Percentiles rank a stretch among this genome's conserved stretches.
Evolutionary conservation across 192 early-diverging fungal genomes (phyloP).

Genomic region (Entomortierella beljakovae): DNA sequence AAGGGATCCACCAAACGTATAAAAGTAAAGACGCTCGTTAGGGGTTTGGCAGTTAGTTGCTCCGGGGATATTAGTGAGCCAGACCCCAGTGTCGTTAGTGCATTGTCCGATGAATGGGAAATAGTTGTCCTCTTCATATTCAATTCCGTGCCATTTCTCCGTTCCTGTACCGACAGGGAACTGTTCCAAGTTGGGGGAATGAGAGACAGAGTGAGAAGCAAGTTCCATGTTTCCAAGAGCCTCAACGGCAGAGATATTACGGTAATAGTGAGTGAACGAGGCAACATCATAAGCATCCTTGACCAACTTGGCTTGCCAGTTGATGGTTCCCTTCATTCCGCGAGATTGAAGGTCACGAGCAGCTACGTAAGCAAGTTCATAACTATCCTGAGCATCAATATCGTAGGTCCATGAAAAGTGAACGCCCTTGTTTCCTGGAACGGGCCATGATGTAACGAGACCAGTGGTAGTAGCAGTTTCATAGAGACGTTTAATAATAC

Average conservation of each 20-base stretch:
- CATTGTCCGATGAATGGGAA: conserved; percentile 47
- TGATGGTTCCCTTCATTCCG: conserved; percentile 24
- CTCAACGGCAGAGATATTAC: conserved; percentile 27
- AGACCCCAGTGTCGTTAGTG: conserved; percentile 14
- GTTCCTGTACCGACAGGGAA: conserved; percentile 22
- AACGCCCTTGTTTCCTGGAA: conserved; percentile 32
- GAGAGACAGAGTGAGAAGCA: conserved; percentile 28
- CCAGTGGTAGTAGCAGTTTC: background rate
- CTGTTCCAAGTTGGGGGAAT: conserved; percentile 17
- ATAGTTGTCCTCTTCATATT: conserved; percentile 17
- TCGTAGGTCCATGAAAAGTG: conserved; percentile 32
- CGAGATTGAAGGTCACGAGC: conserved; percentile 10
- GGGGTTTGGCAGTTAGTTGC: conserved; percentile 24
- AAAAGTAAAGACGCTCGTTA: conserved; percentile 13
- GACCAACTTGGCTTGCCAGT: conserved; percentile 25
- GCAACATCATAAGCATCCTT: background rate
- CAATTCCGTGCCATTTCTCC: conserved; percentile 7
- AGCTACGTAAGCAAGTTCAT: background rate
- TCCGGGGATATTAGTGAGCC: conserved; percentile 14
- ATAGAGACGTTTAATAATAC: conserved; percentile 21
- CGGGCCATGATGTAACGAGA: conserved; percentile 28
- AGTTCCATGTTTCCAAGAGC: conserved; percentile 15
- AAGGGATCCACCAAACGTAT: conserved; percentile 19
- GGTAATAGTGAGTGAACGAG: conserved; percentile 12
- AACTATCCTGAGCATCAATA: conserved; percentile 31